These are phyloP conservation scores for Phytophthora pisi DNA, from an alignment of 352 stramenopile species.

Conservation along the genomic window DNA sequence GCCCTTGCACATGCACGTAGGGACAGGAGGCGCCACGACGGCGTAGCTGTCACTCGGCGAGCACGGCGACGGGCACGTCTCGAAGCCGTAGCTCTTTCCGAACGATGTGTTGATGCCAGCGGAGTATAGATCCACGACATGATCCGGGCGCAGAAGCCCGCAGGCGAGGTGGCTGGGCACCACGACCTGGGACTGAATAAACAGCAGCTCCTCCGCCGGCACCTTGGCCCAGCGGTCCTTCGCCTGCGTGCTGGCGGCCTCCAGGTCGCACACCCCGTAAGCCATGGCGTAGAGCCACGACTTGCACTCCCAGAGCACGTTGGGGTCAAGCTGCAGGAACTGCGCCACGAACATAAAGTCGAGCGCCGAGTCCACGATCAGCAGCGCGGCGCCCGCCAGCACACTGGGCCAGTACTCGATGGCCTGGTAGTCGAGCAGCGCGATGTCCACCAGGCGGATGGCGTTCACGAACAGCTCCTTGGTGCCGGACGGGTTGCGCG, in stretches of 20 bases:
- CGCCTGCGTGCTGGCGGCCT: constrained; percentile 47
- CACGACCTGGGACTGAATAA: constrained; percentile 69
- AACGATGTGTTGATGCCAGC: constrained; percentile 40
- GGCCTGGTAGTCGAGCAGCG: constrained; percentile 78
- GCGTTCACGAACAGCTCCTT: constrained; percentile 78
- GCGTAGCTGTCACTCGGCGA: constrained; percentile 75
- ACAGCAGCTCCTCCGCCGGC: constrained; percentile 70
- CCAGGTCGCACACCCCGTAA: constrained; percentile 58
- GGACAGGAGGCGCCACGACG: constrained; percentile 26
- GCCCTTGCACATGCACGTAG: constrained; percentile 57
- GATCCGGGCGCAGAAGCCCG: constrained; percentile 57
- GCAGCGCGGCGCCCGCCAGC: constrained; percentile 69
- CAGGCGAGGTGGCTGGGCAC: constrained; percentile 69
- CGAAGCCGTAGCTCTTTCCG: constrained; percentile 37
- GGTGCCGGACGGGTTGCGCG: constrained; percentile 60
- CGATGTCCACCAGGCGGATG: constrained; percentile 73
- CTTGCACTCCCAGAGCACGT: constrained; percentile 84
- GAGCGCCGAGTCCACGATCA: constrained; percentile 69
- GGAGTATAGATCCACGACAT: constrained; percentile 51
- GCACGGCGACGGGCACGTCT: constrained; percentile 56
- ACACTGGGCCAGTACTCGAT: constrained; percentile 81
- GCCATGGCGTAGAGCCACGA: constrained; percentile 73
- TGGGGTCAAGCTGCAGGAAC: constrained; percentile 80
- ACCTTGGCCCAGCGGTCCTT: constrained; percentile 75
- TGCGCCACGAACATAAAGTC: constrained; percentile 84